phyloP scores from a whole-genome alignment of 2,329 filamentous ascomycete species.

The Corynespora cassiicola region DNA sequence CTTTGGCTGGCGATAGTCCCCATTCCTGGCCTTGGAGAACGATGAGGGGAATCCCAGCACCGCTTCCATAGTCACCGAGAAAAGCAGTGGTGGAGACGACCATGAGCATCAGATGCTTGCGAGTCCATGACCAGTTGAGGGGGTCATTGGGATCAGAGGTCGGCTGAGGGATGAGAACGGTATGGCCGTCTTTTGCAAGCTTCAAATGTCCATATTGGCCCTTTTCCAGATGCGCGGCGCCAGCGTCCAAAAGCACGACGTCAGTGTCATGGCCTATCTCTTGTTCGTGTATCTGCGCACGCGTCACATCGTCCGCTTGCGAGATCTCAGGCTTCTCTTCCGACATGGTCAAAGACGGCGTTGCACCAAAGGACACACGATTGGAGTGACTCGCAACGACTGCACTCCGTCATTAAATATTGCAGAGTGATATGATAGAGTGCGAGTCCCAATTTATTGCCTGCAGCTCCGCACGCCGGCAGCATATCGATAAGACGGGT shows the following conservation, averaged over 20 bases:
- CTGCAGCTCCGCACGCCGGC: neutral
- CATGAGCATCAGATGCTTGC: slow-evolving; percentile 58
- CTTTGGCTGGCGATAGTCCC: slow-evolving; percentile 55
- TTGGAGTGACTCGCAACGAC: too few relatives aligned
- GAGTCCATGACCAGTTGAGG: slow-evolving; percentile 58
- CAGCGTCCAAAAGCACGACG: slow-evolving; percentile 26
- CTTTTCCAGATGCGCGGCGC: slow-evolving; percentile 27
- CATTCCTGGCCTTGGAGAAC: slow-evolving; percentile 50
- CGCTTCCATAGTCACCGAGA: slow-evolving; percentile 58
- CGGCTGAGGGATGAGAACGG: slow-evolving; percentile 60
- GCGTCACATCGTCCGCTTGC: slow-evolving; percentile 11
- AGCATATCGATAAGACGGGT: slow-evolving; percentile 1
- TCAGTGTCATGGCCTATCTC: slow-evolving; percentile 25
- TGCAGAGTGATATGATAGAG: neutral
- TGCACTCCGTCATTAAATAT: too few relatives aligned
- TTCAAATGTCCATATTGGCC: slow-evolving; percentile 35
- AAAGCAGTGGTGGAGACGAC: slow-evolving; percentile 57
- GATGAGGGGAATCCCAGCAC: slow-evolving; percentile 36
- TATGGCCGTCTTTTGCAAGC: slow-evolving; percentile 46
- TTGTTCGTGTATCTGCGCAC: slow-evolving; percentile 21
- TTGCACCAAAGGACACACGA: neutral
- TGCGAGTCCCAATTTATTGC: slow-evolving; percentile 3
- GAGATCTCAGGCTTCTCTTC: slow-evolving; percentile 11
- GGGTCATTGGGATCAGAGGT: slow-evolving; percentile 57
- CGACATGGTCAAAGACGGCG: slow-evolving; percentile 4